Base-by-base conservation (phyloP, 768 basidiomycete genomes). In the Russula emetica region DNA sequence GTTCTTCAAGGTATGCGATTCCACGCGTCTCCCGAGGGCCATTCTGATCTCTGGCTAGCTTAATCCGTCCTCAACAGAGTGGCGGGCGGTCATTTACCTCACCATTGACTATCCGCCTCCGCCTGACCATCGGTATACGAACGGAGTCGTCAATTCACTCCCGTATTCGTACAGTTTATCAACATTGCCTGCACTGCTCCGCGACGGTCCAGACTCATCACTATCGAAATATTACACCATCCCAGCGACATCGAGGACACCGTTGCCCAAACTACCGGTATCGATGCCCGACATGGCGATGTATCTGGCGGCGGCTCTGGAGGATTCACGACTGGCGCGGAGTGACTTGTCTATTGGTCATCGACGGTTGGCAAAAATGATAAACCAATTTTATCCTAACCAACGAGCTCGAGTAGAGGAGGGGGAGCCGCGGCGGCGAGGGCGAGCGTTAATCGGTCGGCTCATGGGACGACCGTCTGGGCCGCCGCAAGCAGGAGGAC, bases 71-170 rank as follows among this genome's bases (percentile, higher is more conserved):
- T 79, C 85, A 0, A 69, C 75, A 5, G 83, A 85, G 20, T 93
- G 91, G 91, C 81, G 86, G 59, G 85, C 85, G 11, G 76, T 92
- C 24, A 72, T 92, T 18, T 92, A 90, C 80, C 83, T 93, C 68
- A 86, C 87, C 1, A 82, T 90, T 59, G 91, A 93, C 69, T 78
- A 85, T 69, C 83, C 85, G 1, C 71, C 83, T 2, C 86, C 88
- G 32, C 69, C 77, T 4, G 76, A 75, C 14, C 63, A 78, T 14
- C 78, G 75, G 71, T 85, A 79, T 69, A 76, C 75, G 1, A 83
- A 80, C 59, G 78, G 78, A 59, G 87, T 90, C 67, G 84, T 87
- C 7, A 85, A 79, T 64, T 70, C 81, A 3, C 77, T 93, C 5
- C 91, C 91, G 1, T 92, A 81, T 77, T 86, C 90, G 3, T 91